Conservation (phyloP, 169 alveolate genomes). For the Cryptosporidium bovis region DNA sequence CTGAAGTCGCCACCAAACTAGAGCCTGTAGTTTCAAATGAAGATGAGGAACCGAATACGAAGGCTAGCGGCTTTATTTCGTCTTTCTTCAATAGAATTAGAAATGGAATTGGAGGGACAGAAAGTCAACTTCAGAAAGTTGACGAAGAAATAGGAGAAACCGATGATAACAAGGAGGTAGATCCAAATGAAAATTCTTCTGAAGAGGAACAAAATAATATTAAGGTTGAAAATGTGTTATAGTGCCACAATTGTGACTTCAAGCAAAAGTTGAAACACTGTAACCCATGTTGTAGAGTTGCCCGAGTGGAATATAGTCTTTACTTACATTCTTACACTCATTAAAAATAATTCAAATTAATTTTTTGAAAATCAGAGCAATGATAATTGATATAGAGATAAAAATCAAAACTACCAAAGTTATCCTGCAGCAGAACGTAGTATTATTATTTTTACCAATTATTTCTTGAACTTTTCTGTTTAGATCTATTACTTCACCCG, state of each 20-base stretch:
- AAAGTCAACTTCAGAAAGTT: neutral
- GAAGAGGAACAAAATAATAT: neutral
- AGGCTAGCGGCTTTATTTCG: slow-evolving; percentile 22
- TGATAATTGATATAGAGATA: slow-evolving; percentile 25
- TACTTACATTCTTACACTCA: neutral
- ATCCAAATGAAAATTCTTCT: neutral
- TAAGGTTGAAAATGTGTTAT: neutral
- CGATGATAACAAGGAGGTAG: slow-evolving; percentile 8
- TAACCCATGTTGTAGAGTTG: neutral
- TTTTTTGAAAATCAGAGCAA: slow-evolving; percentile 34
- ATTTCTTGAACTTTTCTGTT: slow-evolving; percentile 40
- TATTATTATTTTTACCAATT: slow-evolving; percentile 44
- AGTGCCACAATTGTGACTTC: neutral
- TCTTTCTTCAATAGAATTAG: slow-evolving; percentile 28
- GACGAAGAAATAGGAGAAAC: slow-evolving; percentile 30
- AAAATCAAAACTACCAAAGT: slow-evolving; percentile 3
- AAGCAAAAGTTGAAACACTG: neutral
- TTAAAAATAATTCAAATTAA: neutral
- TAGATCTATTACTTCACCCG: neutral
- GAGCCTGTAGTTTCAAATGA: neutral
- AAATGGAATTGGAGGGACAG: slow-evolving; percentile 22
- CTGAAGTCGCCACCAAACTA: neutral
- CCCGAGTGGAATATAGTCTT: too few relatives aligned
- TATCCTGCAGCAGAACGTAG: slow-evolving; percentile 68
- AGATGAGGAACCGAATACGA: neutral